A percentile compares a stretch with the other conserved stretches of the same genome.
Conservation (phyloP, 2,329 filamentous ascomycete species). For the Orbilia ellipsospora region DNA sequence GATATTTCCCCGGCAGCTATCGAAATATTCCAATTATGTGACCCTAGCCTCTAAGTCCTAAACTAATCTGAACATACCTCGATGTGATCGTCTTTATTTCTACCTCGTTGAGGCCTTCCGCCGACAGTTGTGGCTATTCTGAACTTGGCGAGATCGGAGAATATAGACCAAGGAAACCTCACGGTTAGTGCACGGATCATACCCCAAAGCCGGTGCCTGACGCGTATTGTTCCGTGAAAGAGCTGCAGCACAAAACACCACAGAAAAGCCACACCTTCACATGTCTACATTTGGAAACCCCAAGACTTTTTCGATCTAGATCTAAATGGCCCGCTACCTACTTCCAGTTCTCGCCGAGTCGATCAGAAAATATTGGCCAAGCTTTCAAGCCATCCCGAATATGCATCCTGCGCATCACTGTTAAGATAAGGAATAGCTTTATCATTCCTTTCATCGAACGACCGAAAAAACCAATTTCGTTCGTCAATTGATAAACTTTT, state of each 20-base stretch:
- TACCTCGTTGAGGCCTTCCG: too few species aligned
- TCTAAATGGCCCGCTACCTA: neutral
- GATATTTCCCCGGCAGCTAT: too few species aligned
- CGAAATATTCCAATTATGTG: too few species aligned
- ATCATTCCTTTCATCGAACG: neutral
- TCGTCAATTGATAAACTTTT: too few species aligned
- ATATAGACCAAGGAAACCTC: neutral
- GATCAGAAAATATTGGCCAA: neutral
- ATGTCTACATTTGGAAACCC: neutral
- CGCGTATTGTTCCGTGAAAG: constrained; percentile 6
- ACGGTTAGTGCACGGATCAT: neutral
- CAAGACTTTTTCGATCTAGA: constrained; percentile 3
- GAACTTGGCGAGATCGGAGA: neutral
- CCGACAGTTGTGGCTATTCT: too few species aligned
- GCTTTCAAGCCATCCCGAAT: neutral
- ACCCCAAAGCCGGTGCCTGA: neutral
- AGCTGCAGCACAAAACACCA: neutral
- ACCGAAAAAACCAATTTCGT: too few species aligned
- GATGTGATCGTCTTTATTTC: too few species aligned
- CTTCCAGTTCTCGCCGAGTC: neutral
- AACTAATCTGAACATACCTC: too few species aligned
- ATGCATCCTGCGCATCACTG: neutral
- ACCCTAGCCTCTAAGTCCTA: too few species aligned
- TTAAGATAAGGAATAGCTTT: neutral
- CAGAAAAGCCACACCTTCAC: neutral